A percentile compares a stretch with the other conserved stretches of the same genome.
These are phyloP conservation scores for Kondoa malvinella DNA, from an alignment of 768 basidiomycete species.

Conservation along the genomic window DNA sequence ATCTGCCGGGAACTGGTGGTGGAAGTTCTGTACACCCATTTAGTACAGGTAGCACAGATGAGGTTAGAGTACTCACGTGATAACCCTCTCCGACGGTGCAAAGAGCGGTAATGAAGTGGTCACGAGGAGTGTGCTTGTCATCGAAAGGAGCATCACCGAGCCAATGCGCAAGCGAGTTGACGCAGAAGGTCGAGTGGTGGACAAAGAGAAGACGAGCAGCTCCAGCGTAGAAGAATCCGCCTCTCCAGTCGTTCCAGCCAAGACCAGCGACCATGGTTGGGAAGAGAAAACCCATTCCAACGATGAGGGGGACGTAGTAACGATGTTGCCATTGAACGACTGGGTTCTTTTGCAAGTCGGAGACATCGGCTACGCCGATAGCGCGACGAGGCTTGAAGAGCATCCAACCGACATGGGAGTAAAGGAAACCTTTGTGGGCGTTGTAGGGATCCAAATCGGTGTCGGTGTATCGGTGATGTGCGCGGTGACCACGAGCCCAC, in stretches of 20 bases:
- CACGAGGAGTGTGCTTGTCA: slow-evolving; percentile 57
- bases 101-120: slow-evolving; percentile 57
- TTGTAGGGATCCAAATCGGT: slow-evolving; percentile 74
- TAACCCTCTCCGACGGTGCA: slow-evolving; percentile 76
- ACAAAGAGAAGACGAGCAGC: slow-evolving; percentile 58
- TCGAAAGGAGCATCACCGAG: slow-evolving; percentile 67
- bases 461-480: slow-evolving; percentile 52
- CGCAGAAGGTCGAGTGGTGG: slow-evolving; percentile 76
- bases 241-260: slow-evolving; percentile 57
- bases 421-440: slow-evolving; percentile 55
- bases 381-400: slow-evolving; percentile 54
- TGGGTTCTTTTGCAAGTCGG: slow-evolving; percentile 52
- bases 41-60: background rate
- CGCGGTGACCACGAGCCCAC: slow-evolving; percentile 97
- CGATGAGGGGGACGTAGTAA: slow-evolving; percentile 48
- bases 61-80: slow-evolving; percentile 34
- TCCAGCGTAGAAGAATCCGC: slow-evolving; percentile 56
- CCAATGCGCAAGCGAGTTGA: slow-evolving; percentile 76
- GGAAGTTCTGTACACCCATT: slow-evolving; percentile 27
- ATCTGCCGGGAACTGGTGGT: slow-evolving; percentile 59
- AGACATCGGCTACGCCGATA: slow-evolving; percentile 54
- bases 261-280: slow-evolving; percentile 54
- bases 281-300: slow-evolving; percentile 53
- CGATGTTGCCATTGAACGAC: slow-evolving; percentile 64
- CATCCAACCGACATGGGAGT: slow-evolving; percentile 76